Percentiles rank a stretch among this genome's conserved stretches.
These are phyloP conservation scores for Colletotrichum sp. DNA, from an alignment of 2,329 filamentous ascomycete species.

Conservation along the genomic window DNA sequence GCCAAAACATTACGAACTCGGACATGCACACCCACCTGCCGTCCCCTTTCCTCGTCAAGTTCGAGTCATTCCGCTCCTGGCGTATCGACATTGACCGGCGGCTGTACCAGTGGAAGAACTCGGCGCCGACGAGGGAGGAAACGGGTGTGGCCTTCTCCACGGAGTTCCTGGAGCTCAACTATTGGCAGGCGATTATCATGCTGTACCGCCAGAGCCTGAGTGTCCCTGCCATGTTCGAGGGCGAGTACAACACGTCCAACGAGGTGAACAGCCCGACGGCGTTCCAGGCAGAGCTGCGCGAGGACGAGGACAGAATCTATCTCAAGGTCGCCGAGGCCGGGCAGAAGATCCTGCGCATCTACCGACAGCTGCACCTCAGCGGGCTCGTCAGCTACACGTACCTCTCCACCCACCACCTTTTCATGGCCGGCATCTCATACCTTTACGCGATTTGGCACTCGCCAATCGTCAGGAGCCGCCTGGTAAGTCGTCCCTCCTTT, in stretches of 20 bases:
- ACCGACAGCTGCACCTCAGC: slow-evolving; percentile 85
- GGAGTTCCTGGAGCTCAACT: slow-evolving; percentile 92
- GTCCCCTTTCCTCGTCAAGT: slow-evolving; percentile 84
- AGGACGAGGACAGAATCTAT: slow-evolving; percentile 91
- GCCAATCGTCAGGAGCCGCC: slow-evolving; percentile 79
- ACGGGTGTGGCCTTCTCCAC: slow-evolving; percentile 90
- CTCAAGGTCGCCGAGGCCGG: slow-evolving; percentile 95
- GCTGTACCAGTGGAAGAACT: slow-evolving; percentile 84
- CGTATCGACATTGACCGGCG: slow-evolving; percentile 84
- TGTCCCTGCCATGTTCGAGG: slow-evolving; percentile 83
- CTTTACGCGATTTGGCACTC: slow-evolving; percentile 98
- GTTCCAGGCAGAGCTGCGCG: slow-evolving; percentile 68
- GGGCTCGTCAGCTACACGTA: slow-evolving; percentile 96
- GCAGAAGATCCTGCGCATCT: slow-evolving; percentile 88
- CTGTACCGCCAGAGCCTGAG: slow-evolving; percentile 90
- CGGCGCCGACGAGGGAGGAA: slow-evolving; percentile 76
- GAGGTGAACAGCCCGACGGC: slow-evolving; percentile 68
- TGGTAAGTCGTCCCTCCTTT: slow-evolving; percentile 63
- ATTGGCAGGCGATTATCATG: slow-evolving; percentile 97
- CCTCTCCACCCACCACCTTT: slow-evolving; percentile 92
- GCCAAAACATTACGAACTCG: slow-evolving; percentile 68
- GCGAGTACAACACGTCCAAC: slow-evolving; percentile 72
- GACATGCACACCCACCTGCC: slow-evolving; percentile 81
- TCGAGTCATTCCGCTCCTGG: slow-evolving; percentile 88
- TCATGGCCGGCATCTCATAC: slow-evolving; percentile 97